These are phyloP conservation scores for Agapanthus africanus DNA, from an alignment of 106 monocot species.

Conservation along the genomic window DNA sequence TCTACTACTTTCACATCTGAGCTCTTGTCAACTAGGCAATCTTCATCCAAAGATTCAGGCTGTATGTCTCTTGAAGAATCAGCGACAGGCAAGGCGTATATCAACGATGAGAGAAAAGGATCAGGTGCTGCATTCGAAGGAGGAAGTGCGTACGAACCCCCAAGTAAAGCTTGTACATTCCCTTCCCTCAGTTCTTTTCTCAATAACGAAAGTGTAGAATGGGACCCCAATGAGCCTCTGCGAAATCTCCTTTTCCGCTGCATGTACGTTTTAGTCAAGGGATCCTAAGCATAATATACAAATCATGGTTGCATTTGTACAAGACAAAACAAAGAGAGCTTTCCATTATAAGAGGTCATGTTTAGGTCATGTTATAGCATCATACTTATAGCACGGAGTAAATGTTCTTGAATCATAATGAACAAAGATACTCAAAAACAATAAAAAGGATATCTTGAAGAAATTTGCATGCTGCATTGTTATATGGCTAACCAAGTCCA, in stretches of 20 bases:
- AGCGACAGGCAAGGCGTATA: constrained; percentile 39
- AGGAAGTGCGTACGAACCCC: constrained; percentile 32
- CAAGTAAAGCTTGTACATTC: constrained; percentile 41
- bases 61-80: constrained; percentile 44
- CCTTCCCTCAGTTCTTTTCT: constrained; percentile 52
- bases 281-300: constrained; percentile 4
- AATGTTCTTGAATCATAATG: no score
- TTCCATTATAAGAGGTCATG: no score
- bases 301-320: no score
- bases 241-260: constrained; percentile 42
- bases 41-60: constrained; percentile 24
- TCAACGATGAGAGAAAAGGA: constrained; percentile 75
- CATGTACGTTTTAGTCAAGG: constrained; percentile 43
- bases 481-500: constrained; percentile 66
- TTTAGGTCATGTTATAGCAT: no score
- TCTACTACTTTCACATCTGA: constrained; percentile 31
- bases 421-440: no score
- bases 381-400: no score
- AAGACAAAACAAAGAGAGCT: no score
- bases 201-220: constrained; percentile 42
- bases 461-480: constrained; percentile 52
- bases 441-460: constrained; percentile 68
- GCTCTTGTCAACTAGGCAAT: constrained; percentile 21
- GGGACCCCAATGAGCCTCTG: constrained; percentile 30
- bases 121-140: constrained; percentile 39